Percentiles rank a stretch among this genome's conserved stretches.
These are phyloP conservation scores for Jamesozyma spencerorum DNA, from an alignment of 805 yeast genomes.

Conservation along the genomic window DNA sequence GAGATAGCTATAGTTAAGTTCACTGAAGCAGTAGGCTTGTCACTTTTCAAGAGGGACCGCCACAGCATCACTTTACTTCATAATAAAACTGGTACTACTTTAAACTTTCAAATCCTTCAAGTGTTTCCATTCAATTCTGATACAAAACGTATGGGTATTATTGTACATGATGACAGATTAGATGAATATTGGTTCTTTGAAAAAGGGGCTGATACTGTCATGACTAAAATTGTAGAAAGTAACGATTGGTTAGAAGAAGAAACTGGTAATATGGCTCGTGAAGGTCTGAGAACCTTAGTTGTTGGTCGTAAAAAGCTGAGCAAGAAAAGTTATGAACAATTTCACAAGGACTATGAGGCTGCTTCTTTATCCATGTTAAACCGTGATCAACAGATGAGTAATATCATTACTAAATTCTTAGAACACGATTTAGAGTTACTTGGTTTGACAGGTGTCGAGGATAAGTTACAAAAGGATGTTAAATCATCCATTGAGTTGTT, in stretches of 20 bases:
- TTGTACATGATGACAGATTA: slow-evolving; percentile 52
- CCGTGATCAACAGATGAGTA: slow-evolving; percentile 68
- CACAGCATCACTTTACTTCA: slow-evolving; percentile 61
- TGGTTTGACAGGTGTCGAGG: slow-evolving; percentile 97
- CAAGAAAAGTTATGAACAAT: slow-evolving; percentile 46
- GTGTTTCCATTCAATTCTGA: slow-evolving; percentile 94
- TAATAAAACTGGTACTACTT: slow-evolving; percentile 40
- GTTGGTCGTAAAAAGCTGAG: slow-evolving; percentile 75
- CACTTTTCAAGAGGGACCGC: slow-evolving; percentile 75
- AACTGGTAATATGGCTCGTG: slow-evolving; percentile 95
- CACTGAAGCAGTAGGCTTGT: slow-evolving; percentile 77
- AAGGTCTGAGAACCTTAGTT: slow-evolving; percentile 91
- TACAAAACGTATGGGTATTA: slow-evolving; percentile 91
- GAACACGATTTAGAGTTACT: slow-evolving; percentile 78
- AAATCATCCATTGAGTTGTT: slow-evolving; percentile 84
- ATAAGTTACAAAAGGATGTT: slow-evolving; percentile 82
- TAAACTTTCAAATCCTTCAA: slow-evolving; percentile 61
- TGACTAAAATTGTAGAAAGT: slow-evolving; percentile 69
- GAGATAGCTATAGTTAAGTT: slow-evolving; percentile 94
- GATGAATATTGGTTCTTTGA: slow-evolving; percentile 77
- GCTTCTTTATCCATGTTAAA: slow-evolving; percentile 74
- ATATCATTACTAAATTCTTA: slow-evolving; percentile 54
- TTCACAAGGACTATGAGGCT: slow-evolving; percentile 51
- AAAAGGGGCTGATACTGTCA: slow-evolving; percentile 96
- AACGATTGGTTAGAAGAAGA: slow-evolving; percentile 98